phyloP scores from a whole-genome alignment of 2,329 filamentous ascomycete genomes.

The Epichloe gansuensis region DNA sequence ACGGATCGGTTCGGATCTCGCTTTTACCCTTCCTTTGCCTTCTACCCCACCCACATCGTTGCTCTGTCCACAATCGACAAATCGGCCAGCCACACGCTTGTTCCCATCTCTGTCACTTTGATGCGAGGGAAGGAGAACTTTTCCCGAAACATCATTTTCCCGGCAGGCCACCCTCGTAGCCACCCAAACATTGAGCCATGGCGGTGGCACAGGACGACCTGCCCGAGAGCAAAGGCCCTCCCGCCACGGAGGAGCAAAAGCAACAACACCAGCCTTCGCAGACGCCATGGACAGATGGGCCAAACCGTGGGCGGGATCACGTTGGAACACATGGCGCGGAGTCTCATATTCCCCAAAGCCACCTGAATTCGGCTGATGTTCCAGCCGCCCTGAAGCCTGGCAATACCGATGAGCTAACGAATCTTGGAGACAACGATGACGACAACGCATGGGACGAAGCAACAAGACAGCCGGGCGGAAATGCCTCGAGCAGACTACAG shows the following conservation, averaged over 20 bases:
- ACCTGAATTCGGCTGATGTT: conserved; percentile 9
- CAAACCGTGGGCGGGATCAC: conserved; percentile 14
- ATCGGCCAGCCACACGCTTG: too few relatives aligned
- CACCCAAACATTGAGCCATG: conserved; percentile 1
- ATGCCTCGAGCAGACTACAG: conserved; percentile 3
- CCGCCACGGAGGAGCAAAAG: neutral
- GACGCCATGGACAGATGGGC: conserved; percentile 15
- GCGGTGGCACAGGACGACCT: conserved; percentile 4
- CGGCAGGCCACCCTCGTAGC: neutral
- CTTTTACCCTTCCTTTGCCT: too few relatives aligned
- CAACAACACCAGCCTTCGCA: neutral
- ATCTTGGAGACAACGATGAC: conserved; percentile 13
- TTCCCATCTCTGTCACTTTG: neutral
- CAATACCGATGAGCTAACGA: conserved; percentile 8
- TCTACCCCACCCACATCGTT: too few relatives aligned
- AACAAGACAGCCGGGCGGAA: conserved; percentile 7
- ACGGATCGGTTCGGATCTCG: too few relatives aligned
- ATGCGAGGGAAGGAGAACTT: neutral
- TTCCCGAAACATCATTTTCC: neutral
- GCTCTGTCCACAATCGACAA: too few relatives aligned
- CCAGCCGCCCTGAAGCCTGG: conserved; percentile 23
- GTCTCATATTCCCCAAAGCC: conserved; percentile 3
- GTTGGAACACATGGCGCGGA: neutral
- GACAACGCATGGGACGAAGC: conserved; percentile 21
- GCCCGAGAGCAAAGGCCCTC: neutral